phyloP scores from a whole-genome alignment of 106 monocot genomes.

The Alisma plantagoaquatica region DNA sequence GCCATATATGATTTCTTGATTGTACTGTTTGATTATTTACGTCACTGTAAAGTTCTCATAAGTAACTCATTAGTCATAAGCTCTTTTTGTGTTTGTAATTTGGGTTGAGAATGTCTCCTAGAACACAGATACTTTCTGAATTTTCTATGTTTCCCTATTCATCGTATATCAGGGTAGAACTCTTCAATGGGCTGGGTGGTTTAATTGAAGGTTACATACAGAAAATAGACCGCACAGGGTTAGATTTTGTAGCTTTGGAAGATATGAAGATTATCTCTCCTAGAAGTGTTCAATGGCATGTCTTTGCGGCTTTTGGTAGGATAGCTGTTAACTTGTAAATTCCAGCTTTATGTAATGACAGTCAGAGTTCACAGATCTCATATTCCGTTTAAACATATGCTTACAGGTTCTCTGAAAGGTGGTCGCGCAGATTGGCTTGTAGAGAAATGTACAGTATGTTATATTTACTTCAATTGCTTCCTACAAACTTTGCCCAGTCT shows the following conservation, averaged over 20 bases:
- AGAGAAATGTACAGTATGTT: conserved; percentile 73
- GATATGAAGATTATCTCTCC: conserved; percentile 11
- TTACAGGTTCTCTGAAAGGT: conserved; percentile 76
- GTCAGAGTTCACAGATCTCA: too few species aligned
- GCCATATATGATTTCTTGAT: too few species aligned
- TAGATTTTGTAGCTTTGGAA: conserved; percentile 18
- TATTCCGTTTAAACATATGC: too few species aligned
- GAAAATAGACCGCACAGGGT: conserved; percentile 18
- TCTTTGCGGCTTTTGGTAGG: conserved; percentile 87
- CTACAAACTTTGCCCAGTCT: too few species aligned
- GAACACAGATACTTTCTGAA: too few species aligned
- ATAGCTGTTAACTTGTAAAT: background rate
- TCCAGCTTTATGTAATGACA: too few species aligned
- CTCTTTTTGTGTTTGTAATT: too few species aligned
- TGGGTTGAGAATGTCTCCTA: too few species aligned
- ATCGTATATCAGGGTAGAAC: conserved; percentile 29
- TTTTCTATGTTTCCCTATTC: too few species aligned
- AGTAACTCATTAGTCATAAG: too few species aligned
- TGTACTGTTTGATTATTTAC: too few species aligned
- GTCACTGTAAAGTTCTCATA: too few species aligned
- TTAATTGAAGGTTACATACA: conserved; percentile 19
- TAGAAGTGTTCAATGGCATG: conserved; percentile 72
- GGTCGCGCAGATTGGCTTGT: conserved; percentile 94
- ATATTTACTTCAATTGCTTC: background rate
- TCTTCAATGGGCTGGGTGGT: conserved; percentile 27